Conservation (phyloP, 2,329 filamentous ascomycete species). For the Didymellaceae sp. region DNA sequence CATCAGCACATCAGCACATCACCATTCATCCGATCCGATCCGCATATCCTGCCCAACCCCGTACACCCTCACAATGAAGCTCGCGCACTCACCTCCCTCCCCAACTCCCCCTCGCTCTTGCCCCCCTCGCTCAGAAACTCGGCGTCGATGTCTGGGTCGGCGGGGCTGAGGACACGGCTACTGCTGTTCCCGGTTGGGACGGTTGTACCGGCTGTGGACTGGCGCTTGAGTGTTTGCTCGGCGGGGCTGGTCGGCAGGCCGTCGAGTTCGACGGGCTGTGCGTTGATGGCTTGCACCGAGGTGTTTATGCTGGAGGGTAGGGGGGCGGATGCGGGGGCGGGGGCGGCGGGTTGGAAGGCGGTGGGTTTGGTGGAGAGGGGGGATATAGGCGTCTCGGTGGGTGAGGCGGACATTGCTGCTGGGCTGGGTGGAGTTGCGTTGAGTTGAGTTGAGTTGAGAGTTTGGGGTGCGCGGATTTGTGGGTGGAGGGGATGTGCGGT, state of each 20-base stretch:
- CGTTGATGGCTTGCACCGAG: slow-evolving; percentile 51
- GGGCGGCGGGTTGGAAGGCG: slow-evolving; percentile 39
- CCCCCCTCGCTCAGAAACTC: slow-evolving; percentile 37
- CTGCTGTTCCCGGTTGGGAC: slow-evolving; percentile 22
- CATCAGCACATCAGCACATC: slow-evolving; percentile 10
- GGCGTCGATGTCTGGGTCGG: slow-evolving; percentile 38
- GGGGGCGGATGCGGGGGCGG: slow-evolving; percentile 27
- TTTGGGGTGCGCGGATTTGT: background rate
- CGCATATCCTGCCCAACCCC: too few species aligned
- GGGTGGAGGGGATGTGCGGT: too few species aligned
- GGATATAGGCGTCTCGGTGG: slow-evolving; percentile 30
- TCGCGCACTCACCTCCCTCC: slow-evolving; percentile 42
- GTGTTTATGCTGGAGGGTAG: slow-evolving; percentile 44
- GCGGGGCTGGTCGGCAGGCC: slow-evolving; percentile 34
- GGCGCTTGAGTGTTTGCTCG: slow-evolving; percentile 34
- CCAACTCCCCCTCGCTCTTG: slow-evolving; percentile 22
- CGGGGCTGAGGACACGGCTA: slow-evolving; percentile 22
- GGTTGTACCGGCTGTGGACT: too few species aligned
- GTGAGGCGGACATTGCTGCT: slow-evolving; percentile 21
- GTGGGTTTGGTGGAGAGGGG: slow-evolving; percentile 27
- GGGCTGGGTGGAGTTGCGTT: slow-evolving; percentile 15
- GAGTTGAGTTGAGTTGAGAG: background rate
- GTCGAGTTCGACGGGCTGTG: slow-evolving; percentile 54
- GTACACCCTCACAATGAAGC: too few species aligned
- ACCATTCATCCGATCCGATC: background rate